Evolutionary conservation across 768 basidiomycete genomes (phyloP).

Genomic region (Jaapia argillacea): DNA sequence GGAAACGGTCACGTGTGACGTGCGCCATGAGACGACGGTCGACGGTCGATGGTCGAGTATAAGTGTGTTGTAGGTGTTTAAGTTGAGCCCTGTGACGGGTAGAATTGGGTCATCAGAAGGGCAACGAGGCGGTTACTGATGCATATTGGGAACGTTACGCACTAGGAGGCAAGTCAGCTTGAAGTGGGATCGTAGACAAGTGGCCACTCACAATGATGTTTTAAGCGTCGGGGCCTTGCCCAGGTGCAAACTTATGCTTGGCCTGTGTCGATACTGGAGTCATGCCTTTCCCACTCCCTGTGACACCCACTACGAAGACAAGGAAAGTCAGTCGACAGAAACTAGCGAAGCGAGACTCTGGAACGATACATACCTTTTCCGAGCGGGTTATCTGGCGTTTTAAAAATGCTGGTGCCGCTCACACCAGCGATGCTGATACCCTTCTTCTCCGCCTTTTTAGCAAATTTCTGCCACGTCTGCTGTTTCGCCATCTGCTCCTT

Average conservation of each 20-base stretch:
- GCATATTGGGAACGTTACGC: too few relatives aligned
- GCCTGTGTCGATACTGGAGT: slow-evolving; percentile 56
- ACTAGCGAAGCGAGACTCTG: slow-evolving; percentile 8
- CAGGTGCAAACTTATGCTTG: slow-evolving; percentile 66
- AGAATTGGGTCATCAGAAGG: too few relatives aligned
- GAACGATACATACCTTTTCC: slow-evolving; percentile 57
- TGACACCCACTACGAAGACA: slow-evolving; percentile 64
- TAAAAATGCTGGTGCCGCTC: slow-evolving; percentile 86
- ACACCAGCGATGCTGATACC: slow-evolving; percentile 86
- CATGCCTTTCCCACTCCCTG: slow-evolving; percentile 85
- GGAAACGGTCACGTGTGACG: not conserved
- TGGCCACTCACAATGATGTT: too few relatives aligned
- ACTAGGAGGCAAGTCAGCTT: too few relatives aligned
- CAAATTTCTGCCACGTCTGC: slow-evolving; percentile 88
- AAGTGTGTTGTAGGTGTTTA: too few relatives aligned
- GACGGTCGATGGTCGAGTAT: too few relatives aligned
- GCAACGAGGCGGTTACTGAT: not conserved
- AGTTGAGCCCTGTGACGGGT: too few relatives aligned
- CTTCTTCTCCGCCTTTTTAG: slow-evolving; percentile 91
- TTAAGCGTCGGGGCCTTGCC: too few relatives aligned
- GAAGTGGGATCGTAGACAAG: too few relatives aligned
- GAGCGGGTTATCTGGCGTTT: slow-evolving; percentile 86
- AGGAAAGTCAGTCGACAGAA: slow-evolving; percentile 13
- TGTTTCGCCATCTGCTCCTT: slow-evolving; percentile 83
- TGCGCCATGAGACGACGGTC: too few relatives aligned